Evolutionary conservation across 352 stramenopile species (phyloP), one percentile per base, ranked within the genome.

Genomic region (Phytophthora nicotianae): DNA sequence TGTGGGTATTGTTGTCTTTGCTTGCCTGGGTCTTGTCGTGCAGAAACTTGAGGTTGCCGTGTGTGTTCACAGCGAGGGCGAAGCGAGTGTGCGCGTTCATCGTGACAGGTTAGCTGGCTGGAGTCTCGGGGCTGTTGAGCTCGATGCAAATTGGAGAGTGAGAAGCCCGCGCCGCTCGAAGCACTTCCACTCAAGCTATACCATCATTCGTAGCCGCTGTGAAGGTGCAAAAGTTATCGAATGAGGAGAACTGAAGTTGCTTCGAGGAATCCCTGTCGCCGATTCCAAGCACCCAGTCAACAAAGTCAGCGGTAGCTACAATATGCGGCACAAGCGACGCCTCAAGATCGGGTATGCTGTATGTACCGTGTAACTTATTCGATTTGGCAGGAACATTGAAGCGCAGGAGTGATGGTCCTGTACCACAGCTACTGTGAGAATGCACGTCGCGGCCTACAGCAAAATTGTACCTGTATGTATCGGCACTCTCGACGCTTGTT

Each of bases 11-110:
- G 32, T 38, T 21, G 41, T 55, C 43, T 32, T 5, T 21, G 45
- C 50, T 51, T 4, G 41, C 32, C 3, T 58, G 54, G 5, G 55
- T 23, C 33, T 56, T 50, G 48, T 60, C 65, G 53, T 56, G 49
- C 37, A 73, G 41, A 43, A 59, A 33, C 26, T 54, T 61, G 59
- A 72, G 51, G 49, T 60, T 63, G 23, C 52, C 17, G 41, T 48
- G 59, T 21, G 65, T 65, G 60, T 65, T 73, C 21, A 72, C 21
- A 27, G 58, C 51, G 32, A 65, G 55, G 7, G 50, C 63, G 42
- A 65, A 60, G 62, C 48, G 55, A 7, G 45, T 45, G 49, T 70
- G 62, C 10, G 33, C 55, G 56, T 48, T 70, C 62, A 70, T 70
- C 24, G 20, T 42, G 23, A 50, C 16, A n/a, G 24, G 24, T n/a